Conservation (phyloP, 164 flowering plant genomes). For the Stephania japonica region DNA sequence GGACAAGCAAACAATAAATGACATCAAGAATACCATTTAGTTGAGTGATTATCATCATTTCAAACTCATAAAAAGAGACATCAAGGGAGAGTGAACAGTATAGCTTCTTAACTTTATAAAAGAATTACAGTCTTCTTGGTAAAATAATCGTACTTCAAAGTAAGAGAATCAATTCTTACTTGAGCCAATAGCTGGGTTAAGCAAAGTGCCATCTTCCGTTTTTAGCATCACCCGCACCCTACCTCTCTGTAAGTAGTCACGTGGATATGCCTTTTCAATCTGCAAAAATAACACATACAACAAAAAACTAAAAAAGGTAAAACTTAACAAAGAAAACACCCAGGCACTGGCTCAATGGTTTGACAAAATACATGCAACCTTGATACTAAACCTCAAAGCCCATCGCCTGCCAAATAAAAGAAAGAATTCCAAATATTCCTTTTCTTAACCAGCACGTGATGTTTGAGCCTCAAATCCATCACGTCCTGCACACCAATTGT, state of each 20-base stretch:
- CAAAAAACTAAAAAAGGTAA: neutral
- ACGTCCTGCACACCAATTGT: no score
- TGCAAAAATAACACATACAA: constrained; percentile 14
- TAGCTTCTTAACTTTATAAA: neutral
- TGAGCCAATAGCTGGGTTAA: constrained; percentile 65
- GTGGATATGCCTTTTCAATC: constrained; percentile 90
- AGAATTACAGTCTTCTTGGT: neutral
- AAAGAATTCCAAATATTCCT: no score
- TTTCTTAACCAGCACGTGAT: no score
- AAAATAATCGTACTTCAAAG: neutral
- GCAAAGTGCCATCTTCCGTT: constrained; percentile 66
- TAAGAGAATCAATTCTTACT: constrained; percentile 40
- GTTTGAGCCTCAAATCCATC: no score
- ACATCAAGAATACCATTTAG: no score
- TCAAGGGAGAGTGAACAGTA: neutral
- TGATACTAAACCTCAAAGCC: no score
- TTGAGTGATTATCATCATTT: neutral
- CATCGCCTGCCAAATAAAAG: no score
- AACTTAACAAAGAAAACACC: neutral
- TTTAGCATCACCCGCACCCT: constrained; percentile 81
- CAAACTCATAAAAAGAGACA: neutral
- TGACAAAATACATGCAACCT: no score
- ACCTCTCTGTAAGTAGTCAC: constrained; percentile 91
- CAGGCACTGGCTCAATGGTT: neutral
- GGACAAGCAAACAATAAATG: no score